These are phyloP conservation scores for Ophiorrhiza pumila DNA, from an alignment of 257 asterid genomes.

Conservation along the genomic window DNA sequence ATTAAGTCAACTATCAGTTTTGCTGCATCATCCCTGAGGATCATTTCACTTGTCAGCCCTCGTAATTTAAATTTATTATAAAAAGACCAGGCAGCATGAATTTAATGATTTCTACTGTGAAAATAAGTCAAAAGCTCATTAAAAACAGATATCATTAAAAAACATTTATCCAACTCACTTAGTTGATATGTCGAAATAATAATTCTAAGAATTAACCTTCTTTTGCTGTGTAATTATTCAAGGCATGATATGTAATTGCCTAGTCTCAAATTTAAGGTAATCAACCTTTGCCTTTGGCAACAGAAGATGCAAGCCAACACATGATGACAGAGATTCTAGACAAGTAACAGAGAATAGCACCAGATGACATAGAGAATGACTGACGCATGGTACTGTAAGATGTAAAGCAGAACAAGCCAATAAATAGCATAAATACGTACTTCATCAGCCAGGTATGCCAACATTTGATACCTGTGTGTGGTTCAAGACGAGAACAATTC, in stretches of 20 bases:
- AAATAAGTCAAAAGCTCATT: background rate
- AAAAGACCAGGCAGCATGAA: background rate
- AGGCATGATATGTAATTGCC: no score
- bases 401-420: background rate
- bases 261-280: no score
- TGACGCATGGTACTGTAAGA: background rate
- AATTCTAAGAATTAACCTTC: no score
- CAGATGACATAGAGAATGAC: background rate
- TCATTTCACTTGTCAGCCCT: no score
- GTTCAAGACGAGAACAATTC: constrained; percentile 90
- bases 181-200: background rate
- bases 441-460: no score
- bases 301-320: background rate
- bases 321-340: background rate
- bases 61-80: background rate
- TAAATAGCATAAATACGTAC: constrained; percentile 1
- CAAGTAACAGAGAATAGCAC: background rate
- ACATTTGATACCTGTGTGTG: constrained; percentile 72
- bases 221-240: no score
- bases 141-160: no score
- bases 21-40: background rate
- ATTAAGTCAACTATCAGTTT: background rate
- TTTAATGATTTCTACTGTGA: background rate
- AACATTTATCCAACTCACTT: background rate
- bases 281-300: background rate